Conservation (phyloP, 371 early-diverging fungal genomes). For the Actinomortierella ambigua region DNA sequence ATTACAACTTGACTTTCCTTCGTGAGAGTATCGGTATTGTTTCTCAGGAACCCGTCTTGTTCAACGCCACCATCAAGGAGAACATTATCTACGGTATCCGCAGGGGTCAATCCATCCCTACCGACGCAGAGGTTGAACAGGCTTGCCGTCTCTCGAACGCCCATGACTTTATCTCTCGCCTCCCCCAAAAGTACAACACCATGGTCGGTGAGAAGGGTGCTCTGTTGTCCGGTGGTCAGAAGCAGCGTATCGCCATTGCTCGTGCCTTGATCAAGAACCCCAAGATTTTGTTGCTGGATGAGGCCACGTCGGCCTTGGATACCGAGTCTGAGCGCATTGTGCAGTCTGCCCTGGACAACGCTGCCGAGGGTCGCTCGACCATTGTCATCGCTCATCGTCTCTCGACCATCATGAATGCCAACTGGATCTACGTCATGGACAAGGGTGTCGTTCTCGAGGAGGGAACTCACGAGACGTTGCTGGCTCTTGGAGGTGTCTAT, state of each 20-base stretch:
- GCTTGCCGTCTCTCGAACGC: conserved; percentile 74
- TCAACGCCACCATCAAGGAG: conserved; percentile 78
- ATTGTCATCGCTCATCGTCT: conserved; percentile 75
- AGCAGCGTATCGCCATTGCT: conserved; percentile 73
- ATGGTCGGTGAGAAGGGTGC: conserved; percentile 70
- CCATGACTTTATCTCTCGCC: conserved; percentile 72
- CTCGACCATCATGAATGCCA: conserved; percentile 82
- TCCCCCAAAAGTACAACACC: conserved; percentile 82
- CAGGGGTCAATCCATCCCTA: conserved; percentile 68
- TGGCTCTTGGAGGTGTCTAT: conserved; percentile 58
- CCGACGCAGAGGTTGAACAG: conserved; percentile 60
- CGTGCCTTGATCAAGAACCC: conserved; percentile 82
- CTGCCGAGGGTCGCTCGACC: conserved; percentile 68
- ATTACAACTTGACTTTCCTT: conserved; percentile 72
- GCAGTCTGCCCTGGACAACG: conserved; percentile 82
- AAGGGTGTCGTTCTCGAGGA: conserved; percentile 73
- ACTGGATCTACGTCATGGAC: conserved; percentile 83
- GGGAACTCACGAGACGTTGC: conserved; percentile 74
- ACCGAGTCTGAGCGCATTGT: conserved; percentile 88
- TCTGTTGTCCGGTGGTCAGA: conserved; percentile 64
- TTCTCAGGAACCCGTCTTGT: conserved; percentile 87
- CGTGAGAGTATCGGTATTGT: conserved; percentile 86
- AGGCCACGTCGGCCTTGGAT: conserved; percentile 95
- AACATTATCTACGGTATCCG: conserved; percentile 76
- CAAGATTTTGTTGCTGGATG: conserved; percentile 89